Percentiles rank a stretch among this genome's conserved stretches.
Conservation (phyloP, 257 asterid species). For the Craterostigma plantagineum region DNA sequence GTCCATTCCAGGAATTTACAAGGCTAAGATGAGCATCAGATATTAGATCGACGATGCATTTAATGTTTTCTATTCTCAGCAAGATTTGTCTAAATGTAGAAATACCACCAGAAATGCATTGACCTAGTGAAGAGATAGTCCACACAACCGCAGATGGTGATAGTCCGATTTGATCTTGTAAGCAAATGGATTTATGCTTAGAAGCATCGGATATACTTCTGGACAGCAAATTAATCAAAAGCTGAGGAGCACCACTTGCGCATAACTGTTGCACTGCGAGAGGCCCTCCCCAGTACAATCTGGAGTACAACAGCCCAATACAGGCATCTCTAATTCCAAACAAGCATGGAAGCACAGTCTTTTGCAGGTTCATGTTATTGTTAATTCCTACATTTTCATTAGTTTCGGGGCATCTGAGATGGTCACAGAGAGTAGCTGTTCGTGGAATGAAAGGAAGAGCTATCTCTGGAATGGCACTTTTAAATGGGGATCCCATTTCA, state of each 20-base stretch:
- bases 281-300: conserved; percentile 95
- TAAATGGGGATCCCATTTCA: conserved; percentile 51
- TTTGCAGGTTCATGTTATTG: conserved; percentile 14
- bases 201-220: conserved; percentile 27
- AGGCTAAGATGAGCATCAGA: conserved; percentile 65
- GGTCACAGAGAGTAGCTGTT: conserved; percentile 78
- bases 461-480: conserved; percentile 55
- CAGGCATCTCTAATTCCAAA: conserved; percentile 88
- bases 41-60: conserved; percentile 49
- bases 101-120: conserved; percentile 87
- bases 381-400: conserved; percentile 22
- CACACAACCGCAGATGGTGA: conserved; percentile 82
- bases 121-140: conserved; percentile 81
- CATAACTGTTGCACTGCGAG: conserved; percentile 90
- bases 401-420: conserved; percentile 41
- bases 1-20: conserved; percentile 63
- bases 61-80: conserved; percentile 56
- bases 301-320: conserved; percentile 70
- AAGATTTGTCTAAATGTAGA: conserved; percentile 71
- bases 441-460: conserved; percentile 94
- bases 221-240: conserved; percentile 72
- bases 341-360: conserved; percentile 64
- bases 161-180: conserved; percentile 46
- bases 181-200: conserved; percentile 15
- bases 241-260: conserved; percentile 89